Evolutionary conservation across 306 rosid genomes (phyloP).

Genomic region (Corylus americana): DNA sequence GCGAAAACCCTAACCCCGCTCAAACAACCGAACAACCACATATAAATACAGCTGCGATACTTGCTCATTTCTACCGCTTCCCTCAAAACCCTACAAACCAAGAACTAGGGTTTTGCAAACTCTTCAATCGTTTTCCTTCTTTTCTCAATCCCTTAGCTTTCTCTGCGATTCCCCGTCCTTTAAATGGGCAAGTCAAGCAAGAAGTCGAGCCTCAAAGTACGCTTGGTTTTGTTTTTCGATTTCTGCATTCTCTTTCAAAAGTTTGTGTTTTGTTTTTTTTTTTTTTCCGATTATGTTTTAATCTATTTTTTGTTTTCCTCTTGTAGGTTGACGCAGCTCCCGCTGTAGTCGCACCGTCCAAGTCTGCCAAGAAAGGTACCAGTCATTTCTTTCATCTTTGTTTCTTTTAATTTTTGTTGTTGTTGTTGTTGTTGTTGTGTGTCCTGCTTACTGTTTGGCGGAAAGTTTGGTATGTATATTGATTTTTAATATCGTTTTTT

Average conservation of each 20-base stretch:
- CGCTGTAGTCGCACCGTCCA: conserved; percentile 42
- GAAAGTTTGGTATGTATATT: not conserved
- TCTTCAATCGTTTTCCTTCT: not conserved
- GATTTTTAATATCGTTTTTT: not conserved
- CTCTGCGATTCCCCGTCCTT: not conserved
- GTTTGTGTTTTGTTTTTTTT: not conserved
- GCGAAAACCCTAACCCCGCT: not conserved
- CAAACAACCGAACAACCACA: not conserved
- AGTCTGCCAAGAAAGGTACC: conserved; percentile 71
- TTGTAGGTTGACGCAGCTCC: conserved; percentile 67
- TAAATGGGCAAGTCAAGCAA: conserved; percentile 78
- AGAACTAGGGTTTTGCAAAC: conserved; percentile 50
- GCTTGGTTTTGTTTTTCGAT: not conserved
- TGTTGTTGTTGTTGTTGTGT: not conserved
- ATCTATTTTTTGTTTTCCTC: not conserved
- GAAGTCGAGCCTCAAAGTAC: conserved; percentile 71
- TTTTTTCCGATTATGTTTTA: not conserved
- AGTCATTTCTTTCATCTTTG: not conserved
- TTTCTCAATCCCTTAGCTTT: not conserved
- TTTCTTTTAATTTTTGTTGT: not conserved
- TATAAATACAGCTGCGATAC: not conserved
- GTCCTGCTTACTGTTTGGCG: not conserved
- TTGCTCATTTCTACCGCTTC: not conserved
- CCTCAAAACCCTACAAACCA: not conserved
- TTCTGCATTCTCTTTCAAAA: no score